Evolutionary conservation across 768 basidiomycete genomes (phyloP), one percentile per base, ranked within the genome.

Genomic region (Xerocomus brunneocitrinus): DNA sequence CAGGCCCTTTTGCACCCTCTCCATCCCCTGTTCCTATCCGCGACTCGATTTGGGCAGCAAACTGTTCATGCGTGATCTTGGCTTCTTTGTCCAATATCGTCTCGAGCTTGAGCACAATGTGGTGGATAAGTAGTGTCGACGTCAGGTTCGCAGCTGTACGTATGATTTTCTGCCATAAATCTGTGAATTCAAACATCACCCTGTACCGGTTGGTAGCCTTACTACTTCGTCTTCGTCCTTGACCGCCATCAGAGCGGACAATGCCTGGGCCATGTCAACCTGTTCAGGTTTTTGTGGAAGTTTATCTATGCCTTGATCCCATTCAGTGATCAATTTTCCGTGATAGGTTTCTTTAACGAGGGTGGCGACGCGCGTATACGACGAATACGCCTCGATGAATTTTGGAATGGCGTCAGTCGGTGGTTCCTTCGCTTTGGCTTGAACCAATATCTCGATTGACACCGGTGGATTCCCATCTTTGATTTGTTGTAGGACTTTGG

Each of bases 221-320:
- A 93, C 95, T 49, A 95, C 67, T 64, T 98, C 97, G 39, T 97
- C 92, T 25, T 85, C 83, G 62, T 98, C 95, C 69, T 98, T 98
- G 25, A 86, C 81, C 1, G 88, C 85, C 78, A 98, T 83, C 47
- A 91, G 75, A 1, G 84, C 73, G 0, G 93, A 89, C 14, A 97
- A 73, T 0, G 87, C 83, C 2, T 82, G 73, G 0, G 83, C 77
- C 67, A 94, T 87, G 64, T 98, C 97, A 22, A 90, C 76, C 32
- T 84, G 65, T 60, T 93, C 87, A 6, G 92, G 84, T 61, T 85
- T 85, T 5, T 71, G 76, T 5, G 73, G 67, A 12, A 82, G 73
- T 14, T 74, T 79, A 5, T 75, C 71, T 19, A 91, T 64, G 16
- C 79, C 76, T 47, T 79, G 79, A 55, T 84, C 84, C 94, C 94